A percentile compares a stretch with the other conserved stretches of the same genome.
These are phyloP conservation scores for Fusarium lyarnte DNA, from an alignment of 2,329 filamentous ascomycete genomes.

Conservation along the genomic window DNA sequence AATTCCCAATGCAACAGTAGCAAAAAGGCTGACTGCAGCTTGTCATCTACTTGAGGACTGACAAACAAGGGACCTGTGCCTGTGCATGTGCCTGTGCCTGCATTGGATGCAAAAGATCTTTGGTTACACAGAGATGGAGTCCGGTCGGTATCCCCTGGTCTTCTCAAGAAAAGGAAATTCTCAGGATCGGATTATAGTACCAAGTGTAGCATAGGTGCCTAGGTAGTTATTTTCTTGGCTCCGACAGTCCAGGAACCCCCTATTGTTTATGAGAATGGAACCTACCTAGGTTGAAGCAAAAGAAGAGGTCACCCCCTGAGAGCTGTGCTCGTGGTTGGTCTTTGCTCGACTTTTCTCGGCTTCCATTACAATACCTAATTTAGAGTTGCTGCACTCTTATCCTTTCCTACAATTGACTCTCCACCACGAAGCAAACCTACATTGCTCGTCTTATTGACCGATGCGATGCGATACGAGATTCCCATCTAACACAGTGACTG, in stretches of 20 bases:
- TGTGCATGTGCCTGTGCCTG: neutral
- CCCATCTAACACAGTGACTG: neutral
- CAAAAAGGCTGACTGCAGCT: conserved; percentile 28
- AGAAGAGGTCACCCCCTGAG: conserved; percentile 3
- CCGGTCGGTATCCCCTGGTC: neutral
- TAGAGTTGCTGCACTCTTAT: neutral
- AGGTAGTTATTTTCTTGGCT: conserved; percentile 13
- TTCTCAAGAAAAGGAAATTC: neutral
- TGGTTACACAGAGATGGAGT: conserved; percentile 26
- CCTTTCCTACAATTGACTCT: neutral
- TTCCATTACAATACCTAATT: neutral
- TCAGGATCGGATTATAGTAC: conserved; percentile 2
- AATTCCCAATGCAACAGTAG: conserved; percentile 6
- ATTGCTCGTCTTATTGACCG: neutral
- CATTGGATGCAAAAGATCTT: conserved; percentile 26
- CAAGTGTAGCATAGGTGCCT: neutral
- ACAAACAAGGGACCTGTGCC: conserved; percentile 1
- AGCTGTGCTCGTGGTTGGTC: neutral
- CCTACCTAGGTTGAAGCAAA: neutral
- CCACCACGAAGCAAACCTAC: neutral
- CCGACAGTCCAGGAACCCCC: neutral
- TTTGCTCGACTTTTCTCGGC: neutral
- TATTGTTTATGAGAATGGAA: conserved; percentile 1
- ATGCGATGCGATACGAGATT: conserved; percentile 7
- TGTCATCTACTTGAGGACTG: conserved; percentile 11